Conservation (phyloP, 2,329 filamentous ascomycete species). For the Sporothrix luriei region DNA sequence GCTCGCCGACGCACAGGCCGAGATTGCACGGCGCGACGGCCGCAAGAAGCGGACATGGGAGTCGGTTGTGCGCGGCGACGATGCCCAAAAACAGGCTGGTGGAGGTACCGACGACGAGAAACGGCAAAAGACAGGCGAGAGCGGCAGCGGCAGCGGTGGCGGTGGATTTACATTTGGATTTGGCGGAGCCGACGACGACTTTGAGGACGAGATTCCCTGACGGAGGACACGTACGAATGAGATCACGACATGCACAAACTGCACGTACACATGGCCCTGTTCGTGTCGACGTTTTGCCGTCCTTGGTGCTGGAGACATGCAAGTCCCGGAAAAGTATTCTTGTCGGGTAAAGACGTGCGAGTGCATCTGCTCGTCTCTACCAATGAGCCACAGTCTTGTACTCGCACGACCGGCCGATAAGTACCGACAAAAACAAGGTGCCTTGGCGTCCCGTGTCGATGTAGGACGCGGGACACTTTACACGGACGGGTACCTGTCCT, state of each 20-base stretch:
- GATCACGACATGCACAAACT: conserved; percentile 7
- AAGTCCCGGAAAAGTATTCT: no score
- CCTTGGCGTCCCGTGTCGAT: neutral
- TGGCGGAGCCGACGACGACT: conserved; percentile 44
- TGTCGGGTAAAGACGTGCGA: no score
- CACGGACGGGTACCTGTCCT: neutral
- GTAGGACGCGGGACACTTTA: neutral
- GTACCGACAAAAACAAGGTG: neutral
- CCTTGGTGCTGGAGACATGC: no score
- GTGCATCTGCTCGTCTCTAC: no score
- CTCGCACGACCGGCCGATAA: conserved; percentile 6
- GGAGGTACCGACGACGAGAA: conserved; percentile 40
- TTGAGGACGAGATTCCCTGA: conserved; percentile 48
- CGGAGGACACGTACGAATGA: neutral
- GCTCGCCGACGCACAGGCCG: conserved; percentile 61
- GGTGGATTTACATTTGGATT: conserved; percentile 64
- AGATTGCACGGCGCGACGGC: conserved; percentile 64
- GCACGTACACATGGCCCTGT: no score
- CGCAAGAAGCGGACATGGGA: conserved; percentile 86
- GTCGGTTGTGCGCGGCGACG: conserved; percentile 62
- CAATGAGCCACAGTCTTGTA: neutral
- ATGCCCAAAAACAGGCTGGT: conserved; percentile 37
- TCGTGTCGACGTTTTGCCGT: no score
- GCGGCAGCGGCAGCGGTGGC: conserved; percentile 13
- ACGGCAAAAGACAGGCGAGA: conserved; percentile 32